Conservation (phyloP, 2,329 filamentous ascomycete genomes). For the Colletotrichum tropicale region DNA sequence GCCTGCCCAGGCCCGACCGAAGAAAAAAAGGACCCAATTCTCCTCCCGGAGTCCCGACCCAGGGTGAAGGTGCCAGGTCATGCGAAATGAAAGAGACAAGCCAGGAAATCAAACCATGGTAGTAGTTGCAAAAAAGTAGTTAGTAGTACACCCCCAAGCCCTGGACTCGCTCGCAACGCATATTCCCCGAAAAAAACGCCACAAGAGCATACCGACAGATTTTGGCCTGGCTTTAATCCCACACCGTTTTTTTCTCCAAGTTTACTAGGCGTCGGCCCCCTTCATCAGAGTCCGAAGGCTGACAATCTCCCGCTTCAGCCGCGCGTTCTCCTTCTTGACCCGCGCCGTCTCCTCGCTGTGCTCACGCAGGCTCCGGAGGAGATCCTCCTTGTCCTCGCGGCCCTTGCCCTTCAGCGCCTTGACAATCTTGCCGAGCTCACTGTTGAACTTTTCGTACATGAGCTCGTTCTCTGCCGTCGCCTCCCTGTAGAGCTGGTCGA, state of each 20-base stretch:
- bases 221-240: not conserved
- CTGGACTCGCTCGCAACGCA: conserved; percentile 16
- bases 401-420: conserved; percentile 74
- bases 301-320: conserved; percentile 81
- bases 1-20: not conserved
- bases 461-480: conserved; percentile 90
- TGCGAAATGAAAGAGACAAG: not conserved
- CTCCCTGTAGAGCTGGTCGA: conserved; percentile 90
- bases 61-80: not conserved
- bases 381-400: conserved; percentile 79
- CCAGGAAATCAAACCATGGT: not conserved
- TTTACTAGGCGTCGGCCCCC: conserved; percentile 27
- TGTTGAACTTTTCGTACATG: conserved; percentile 89
- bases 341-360: conserved; percentile 77
- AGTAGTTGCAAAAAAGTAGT: not conserved
- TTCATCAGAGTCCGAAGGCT: conserved; percentile 66
- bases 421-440: conserved; percentile 84
- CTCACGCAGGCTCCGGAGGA: conserved; percentile 74
- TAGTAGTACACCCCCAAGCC: not conserved
- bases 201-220: not conserved
- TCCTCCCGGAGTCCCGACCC: not conserved
- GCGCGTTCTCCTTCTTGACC: conserved; percentile 83
- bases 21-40: not conserved
- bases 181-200: conserved; percentile 5
- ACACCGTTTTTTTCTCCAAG: not conserved